phyloP scores from a whole-genome alignment of 2,329 filamentous ascomycete species.

The Colletotrichum salicis region DNA sequence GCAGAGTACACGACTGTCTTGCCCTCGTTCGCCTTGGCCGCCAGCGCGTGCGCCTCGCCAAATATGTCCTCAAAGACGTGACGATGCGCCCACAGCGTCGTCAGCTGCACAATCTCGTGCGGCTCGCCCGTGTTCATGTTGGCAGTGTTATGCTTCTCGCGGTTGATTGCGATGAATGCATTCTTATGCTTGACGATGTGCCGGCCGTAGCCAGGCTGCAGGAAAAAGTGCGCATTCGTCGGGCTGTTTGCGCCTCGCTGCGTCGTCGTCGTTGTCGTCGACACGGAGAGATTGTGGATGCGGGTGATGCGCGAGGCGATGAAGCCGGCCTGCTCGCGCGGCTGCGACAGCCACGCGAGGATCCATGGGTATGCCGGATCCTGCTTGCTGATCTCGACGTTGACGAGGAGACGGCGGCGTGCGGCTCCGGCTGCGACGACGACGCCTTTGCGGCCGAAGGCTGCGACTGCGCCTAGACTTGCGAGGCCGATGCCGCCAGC shows the following conservation, averaged over 20 bases:
- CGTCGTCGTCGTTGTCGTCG: slow-evolving; percentile 70
- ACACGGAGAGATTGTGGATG: slow-evolving; percentile 69
- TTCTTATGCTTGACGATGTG: slow-evolving; percentile 89
- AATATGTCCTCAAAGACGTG: slow-evolving; percentile 93
- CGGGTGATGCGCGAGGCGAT: slow-evolving; percentile 67
- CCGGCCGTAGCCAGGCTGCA: slow-evolving; percentile 90
- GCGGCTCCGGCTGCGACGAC: slow-evolving; percentile 78
- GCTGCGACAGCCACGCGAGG: slow-evolving; percentile 90
- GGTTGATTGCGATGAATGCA: slow-evolving; percentile 86
- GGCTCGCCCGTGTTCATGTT: slow-evolving; percentile 86
- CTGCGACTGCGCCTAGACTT: slow-evolving; percentile 82
- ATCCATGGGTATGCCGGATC: slow-evolving; percentile 96
- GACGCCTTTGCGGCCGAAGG: slow-evolving; percentile 81
- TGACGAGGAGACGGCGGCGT: slow-evolving; percentile 87
- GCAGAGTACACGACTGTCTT: slow-evolving; percentile 94
- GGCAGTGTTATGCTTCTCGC: slow-evolving; percentile 86
- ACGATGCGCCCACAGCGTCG: slow-evolving; percentile 88
- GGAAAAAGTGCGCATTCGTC: slow-evolving; percentile 81
- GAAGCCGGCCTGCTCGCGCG: slow-evolving; percentile 73
- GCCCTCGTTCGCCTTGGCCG: slow-evolving; percentile 83
- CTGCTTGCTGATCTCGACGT: slow-evolving; percentile 94
- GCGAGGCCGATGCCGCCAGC: slow-evolving; percentile 89
- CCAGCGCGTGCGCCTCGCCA: slow-evolving; percentile 83
- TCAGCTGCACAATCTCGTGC: slow-evolving; percentile 93
- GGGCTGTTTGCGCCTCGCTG: slow-evolving; percentile 70